Base-by-base conservation (phyloP, 2,329 filamentous ascomycete species). In the Penicillium concentricum region DNA sequence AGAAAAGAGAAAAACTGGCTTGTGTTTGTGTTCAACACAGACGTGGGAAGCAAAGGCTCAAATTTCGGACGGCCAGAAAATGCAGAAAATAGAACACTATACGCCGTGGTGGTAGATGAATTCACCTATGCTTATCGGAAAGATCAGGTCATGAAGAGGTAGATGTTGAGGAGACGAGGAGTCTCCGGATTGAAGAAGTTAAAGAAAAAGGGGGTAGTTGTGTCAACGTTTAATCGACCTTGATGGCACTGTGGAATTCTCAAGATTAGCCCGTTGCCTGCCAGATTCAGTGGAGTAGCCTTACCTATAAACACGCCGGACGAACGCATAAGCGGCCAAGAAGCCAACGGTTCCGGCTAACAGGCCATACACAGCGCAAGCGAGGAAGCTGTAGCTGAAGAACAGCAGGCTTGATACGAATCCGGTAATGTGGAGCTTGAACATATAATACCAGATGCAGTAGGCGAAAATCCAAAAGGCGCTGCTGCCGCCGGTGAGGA, bases 331-430 rank as follows among this genome's bases (percentile, higher is more conserved):
- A 6, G 90, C 88, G 39, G 89, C 87, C 74, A 96, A 73, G 73
- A 95, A 95, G 2, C 91, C 91, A 53, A 96, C 84, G 0, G 91
- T 95, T 24, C 91, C 91, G 10, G 87, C 91, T 61, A 94, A 77
- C 48, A 96, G 78, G 1, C 88, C 90, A 71, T 94, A 96, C 4
- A 94, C 87, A 43, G 84, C 82, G 72, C 90, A 95, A 1, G 89
- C 90, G 66, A 95, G 83, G 69, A 90, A 87, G 72, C 87, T 91
- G 73, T 96, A 95, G 64, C 84, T 86, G 74, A 96, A 95, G 78
- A 95, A 96, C 34, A 96, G 80, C 71, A 95, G 72, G 46, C 87
- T 86, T 68, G 88, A 91, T 43, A 92, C 84, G 63, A 93, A 88
- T 5, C 91, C 91, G 6, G 85, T 84, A 62, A 96, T 90, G 73